Conservation (phyloP, 140 eudicot genomes). For the Bidens hawaiensis region DNA sequence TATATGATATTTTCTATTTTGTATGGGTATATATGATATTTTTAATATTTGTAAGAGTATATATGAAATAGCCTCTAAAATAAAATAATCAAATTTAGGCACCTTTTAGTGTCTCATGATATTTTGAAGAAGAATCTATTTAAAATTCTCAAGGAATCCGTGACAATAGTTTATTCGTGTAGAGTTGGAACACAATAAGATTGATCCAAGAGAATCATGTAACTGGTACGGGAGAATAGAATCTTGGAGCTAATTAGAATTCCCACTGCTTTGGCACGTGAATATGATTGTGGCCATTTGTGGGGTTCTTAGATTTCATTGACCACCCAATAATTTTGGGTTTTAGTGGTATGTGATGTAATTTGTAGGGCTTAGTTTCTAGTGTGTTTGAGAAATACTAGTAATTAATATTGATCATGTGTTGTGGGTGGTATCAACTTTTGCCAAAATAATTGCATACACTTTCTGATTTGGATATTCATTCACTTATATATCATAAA, state of each 20-base stretch:
- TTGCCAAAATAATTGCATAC: constrained; percentile 32
- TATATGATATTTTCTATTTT: too few relatives aligned
- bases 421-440: constrained; percentile 33
- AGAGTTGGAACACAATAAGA: constrained; percentile 9
- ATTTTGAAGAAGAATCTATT: neutral
- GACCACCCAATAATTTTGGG: constrained; percentile 33
- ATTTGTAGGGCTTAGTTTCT: constrained; percentile 21
- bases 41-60: too few relatives aligned
- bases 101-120: neutral
- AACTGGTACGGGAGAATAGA: constrained; percentile 4
- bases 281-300: constrained; percentile 20
- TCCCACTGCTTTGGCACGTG: neutral
- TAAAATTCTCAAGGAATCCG: neutral
- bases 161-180: neutral
- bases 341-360: constrained; percentile 49
- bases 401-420: neutral
- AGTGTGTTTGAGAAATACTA: constrained; percentile 22
- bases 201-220: neutral
- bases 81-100: too few relatives aligned
- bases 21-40: too few relatives aligned
- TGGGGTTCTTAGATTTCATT: constrained; percentile 28
- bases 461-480: constrained; percentile 40
- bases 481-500: constrained; percentile 13
- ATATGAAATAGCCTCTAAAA: too few relatives aligned
- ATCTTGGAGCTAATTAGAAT: constrained; percentile 4